Percentiles rank a stretch among this genome's conserved stretches.
phyloP scores from a whole-genome alignment of 164 flowering plant species.

The Macadamia tetraphylla region DNA sequence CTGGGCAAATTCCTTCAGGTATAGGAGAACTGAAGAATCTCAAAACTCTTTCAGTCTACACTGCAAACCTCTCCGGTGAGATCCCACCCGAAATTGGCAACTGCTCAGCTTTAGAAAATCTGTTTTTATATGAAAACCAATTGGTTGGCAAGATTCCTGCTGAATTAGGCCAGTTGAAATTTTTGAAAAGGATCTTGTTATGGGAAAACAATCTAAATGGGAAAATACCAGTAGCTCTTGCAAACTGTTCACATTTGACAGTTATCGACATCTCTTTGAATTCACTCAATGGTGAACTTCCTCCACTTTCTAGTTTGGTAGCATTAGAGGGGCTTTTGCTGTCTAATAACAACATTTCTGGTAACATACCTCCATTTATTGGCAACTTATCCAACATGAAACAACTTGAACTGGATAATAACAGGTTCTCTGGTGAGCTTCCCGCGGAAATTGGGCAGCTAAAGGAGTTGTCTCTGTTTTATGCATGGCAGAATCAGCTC shows the following conservation, averaged over 20 bases:
- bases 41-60: constrained; percentile 45
- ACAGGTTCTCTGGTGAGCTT: constrained; percentile 41
- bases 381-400: constrained; percentile 36
- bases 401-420: constrained; percentile 57
- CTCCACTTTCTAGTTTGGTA: constrained; percentile 26
- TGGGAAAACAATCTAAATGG: constrained; percentile 55
- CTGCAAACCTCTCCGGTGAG: constrained; percentile 42
- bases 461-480: constrained; percentile 44
- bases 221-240: constrained; percentile 35
- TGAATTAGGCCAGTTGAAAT: constrained; percentile 30
- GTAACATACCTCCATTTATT: constrained; percentile 36
- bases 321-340: constrained; percentile 43
- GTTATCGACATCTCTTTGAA: constrained; percentile 54
- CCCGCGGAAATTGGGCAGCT: constrained; percentile 43
- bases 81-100: constrained; percentile 54
- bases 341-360: constrained; percentile 41
- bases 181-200: constrained; percentile 37
- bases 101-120: constrained; percentile 38
- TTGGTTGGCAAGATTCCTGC: constrained; percentile 42
- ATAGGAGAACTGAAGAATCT: constrained; percentile 46
- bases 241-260: constrained; percentile 31
- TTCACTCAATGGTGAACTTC: constrained; percentile 39
- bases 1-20: constrained; percentile 46
- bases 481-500: constrained; percentile 63
- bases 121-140: constrained; percentile 47